Evolutionary conservation across 768 basidiomycete species (phyloP).

Genomic region (Boletales sp.): DNA sequence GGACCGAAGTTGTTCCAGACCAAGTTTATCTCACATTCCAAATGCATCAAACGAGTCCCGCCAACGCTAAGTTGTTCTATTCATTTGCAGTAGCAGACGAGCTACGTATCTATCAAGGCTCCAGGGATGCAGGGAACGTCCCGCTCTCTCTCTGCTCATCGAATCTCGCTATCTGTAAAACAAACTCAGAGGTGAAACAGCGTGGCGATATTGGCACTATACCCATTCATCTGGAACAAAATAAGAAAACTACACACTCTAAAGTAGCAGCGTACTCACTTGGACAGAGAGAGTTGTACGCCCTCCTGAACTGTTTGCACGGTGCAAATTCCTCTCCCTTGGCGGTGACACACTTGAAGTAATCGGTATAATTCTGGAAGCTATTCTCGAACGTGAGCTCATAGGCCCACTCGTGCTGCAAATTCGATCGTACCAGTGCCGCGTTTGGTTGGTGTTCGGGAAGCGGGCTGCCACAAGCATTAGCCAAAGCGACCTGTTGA

Average conservation of each 20-base stretch:
- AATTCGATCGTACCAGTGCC: constrained; percentile 75
- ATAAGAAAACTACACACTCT: constrained; percentile 9
- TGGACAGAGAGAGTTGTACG: constrained; percentile 95
- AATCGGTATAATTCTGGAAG: constrained; percentile 97
- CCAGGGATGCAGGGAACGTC: constrained; percentile 88
- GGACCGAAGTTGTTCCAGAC: too few relatives aligned
- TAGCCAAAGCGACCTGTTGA: constrained; percentile 2
- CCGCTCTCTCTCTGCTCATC: constrained; percentile 94
- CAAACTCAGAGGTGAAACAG: not conserved
- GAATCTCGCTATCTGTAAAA: constrained; percentile 71
- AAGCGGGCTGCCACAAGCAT: constrained; percentile 62
- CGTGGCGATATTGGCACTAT: constrained; percentile 15
- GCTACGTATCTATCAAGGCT: constrained; percentile 47
- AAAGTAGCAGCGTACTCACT: constrained; percentile 54
- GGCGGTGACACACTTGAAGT: constrained; percentile 95
- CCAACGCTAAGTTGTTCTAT: too few relatives aligned
- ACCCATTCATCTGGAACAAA: constrained; percentile 84
- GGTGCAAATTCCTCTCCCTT: constrained; percentile 99
- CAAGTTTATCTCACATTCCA: not conserved
- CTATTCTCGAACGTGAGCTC: constrained; percentile 34
- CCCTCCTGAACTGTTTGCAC: constrained; percentile 97
- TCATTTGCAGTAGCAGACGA: not conserved
- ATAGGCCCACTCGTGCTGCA: not conserved
- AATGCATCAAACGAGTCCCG: not conserved
- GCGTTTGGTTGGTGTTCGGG: constrained; percentile 91